phyloP scores from a whole-genome alignment of 768 basidiomycete species.

The Termitomyces sp. region DNA sequence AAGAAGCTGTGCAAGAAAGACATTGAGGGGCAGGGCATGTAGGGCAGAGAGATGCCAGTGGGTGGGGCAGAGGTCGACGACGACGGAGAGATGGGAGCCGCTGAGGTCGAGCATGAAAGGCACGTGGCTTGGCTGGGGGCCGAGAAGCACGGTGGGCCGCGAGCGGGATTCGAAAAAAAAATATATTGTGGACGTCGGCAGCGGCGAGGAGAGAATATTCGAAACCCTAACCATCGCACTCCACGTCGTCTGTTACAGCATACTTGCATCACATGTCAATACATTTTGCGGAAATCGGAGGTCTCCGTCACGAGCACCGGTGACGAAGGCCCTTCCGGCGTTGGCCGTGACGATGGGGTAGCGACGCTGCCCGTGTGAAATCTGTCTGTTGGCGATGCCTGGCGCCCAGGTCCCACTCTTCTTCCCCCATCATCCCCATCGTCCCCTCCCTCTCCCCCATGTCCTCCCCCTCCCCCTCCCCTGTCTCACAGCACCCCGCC shows the following conservation, averaged over 20 bases:
- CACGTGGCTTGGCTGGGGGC: slow-evolving; percentile 3
- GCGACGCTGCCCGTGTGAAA: slow-evolving; percentile 52
- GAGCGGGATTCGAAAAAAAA: slow-evolving; percentile 9
- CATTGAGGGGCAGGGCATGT: slow-evolving; percentile 47
- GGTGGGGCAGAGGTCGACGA: slow-evolving; percentile 79
- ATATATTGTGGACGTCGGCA: slow-evolving; percentile 8
- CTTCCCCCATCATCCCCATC: slow-evolving; percentile 25
- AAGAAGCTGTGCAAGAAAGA: slow-evolving; percentile 81
- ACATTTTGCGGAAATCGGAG: slow-evolving; percentile 30
- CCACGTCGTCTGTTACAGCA: no score
- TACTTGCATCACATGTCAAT: slow-evolving; percentile 7
- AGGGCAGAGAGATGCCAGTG: slow-evolving; percentile 76
- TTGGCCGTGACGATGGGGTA: slow-evolving; percentile 55
- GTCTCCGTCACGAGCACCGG: slow-evolving; percentile 50
- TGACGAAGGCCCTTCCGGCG: slow-evolving; percentile 53
- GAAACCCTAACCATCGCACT: slow-evolving; percentile 1
- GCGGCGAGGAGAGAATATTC: slow-evolving; percentile 1
- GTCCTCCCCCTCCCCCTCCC: slow-evolving; percentile 23
- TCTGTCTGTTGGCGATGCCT: slow-evolving; percentile 50
- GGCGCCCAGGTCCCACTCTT: slow-evolving; percentile 41
- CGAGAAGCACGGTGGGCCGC: not conserved
- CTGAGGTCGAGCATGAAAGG: slow-evolving; percentile 6
- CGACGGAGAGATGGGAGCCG: slow-evolving; percentile 64
- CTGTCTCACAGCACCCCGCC: slow-evolving; percentile 20
- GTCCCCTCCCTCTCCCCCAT: slow-evolving; percentile 4